Percentiles rank a stretch among this genome's conserved stretches.
Evolutionary conservation across 495 filamentous ascomycete species (phyloP).

Genomic region (Opeltia flavorubescens): DNA sequence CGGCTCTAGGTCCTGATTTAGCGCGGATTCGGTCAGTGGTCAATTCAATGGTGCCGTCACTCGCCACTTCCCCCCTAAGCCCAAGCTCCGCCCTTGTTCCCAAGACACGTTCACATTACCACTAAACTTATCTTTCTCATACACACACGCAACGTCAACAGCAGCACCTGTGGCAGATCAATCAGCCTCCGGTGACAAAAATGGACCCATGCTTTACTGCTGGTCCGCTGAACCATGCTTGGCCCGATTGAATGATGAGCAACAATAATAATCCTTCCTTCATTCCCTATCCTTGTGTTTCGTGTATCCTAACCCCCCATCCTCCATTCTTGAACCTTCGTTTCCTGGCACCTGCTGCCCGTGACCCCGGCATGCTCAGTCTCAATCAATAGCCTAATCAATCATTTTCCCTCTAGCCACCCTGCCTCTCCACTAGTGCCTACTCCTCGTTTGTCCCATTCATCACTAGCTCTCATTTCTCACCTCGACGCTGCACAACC

Average conservation of each 20-base stretch:
- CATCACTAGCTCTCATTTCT: conserved; percentile 16
- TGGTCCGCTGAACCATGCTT: not conserved
- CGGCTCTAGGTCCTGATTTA: not conserved
- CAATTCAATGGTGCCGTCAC: not conserved
- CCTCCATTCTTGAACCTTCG: not conserved
- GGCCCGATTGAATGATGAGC: conserved; percentile 1
- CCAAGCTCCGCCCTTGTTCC: conserved; percentile 1
- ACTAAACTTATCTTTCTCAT: conserved; percentile 3
- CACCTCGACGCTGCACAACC: conserved; percentile 2
- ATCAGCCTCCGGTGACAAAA: not conserved
- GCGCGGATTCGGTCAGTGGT: not conserved
- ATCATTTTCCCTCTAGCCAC: not conserved
- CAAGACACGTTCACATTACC: not conserved
- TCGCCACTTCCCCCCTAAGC: too few relatives aligned
- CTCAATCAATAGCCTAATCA: not conserved
- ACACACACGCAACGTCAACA: conserved; percentile 2
- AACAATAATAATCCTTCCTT: conserved; percentile 1
- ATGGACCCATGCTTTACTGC: not conserved
- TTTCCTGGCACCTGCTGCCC: not conserved
- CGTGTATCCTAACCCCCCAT: not conserved
- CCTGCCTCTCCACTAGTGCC: not conserved
- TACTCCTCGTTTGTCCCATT: conserved; percentile 7
- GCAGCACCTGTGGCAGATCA: not conserved
- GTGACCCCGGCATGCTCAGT: not conserved
- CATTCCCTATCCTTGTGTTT: conserved; percentile 1